These are phyloP conservation scores for Alternaria brassicae DNA, from an alignment of 2,329 filamentous ascomycete genomes.

Conservation along the genomic window DNA sequence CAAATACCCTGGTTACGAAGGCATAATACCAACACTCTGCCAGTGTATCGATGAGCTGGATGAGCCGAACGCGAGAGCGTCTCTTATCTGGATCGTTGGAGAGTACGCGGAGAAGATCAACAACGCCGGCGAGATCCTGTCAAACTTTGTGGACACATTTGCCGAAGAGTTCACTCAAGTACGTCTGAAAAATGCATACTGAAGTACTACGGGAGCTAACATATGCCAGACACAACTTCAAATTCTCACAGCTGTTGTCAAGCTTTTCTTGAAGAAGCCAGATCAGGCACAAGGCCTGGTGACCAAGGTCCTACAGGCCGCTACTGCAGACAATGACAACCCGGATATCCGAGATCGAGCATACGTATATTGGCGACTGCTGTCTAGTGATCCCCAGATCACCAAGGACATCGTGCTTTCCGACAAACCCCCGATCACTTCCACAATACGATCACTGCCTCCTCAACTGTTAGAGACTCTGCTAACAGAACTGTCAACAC, in stretches of 20 bases:
- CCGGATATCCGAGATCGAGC: conserved; percentile 96
- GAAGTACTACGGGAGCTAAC: conserved; percentile 39
- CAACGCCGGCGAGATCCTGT: conserved; percentile 94
- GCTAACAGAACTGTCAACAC: conserved; percentile 88
- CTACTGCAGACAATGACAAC: conserved; percentile 95
- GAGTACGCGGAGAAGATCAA: conserved; percentile 99
- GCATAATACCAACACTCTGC: conserved; percentile 95
- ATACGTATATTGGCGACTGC: conserved; percentile 96
- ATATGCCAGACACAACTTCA: conserved; percentile 84
- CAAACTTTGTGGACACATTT: conserved; percentile 91
- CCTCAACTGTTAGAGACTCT: conserved; percentile 84
- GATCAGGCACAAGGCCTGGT: conserved; percentile 89
- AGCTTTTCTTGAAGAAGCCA: conserved; percentile 96
- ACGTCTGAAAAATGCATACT: conserved; percentile 38
- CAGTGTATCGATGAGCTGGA: conserved; percentile 97
- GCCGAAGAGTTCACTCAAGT: conserved; percentile 96
- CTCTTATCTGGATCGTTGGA: conserved; percentile 97
- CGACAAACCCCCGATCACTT: conserved; percentile 90
- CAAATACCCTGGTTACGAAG: conserved; percentile 97
- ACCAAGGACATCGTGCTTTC: conserved; percentile 94
- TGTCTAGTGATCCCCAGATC: conserved; percentile 89
- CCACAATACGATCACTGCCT: conserved; percentile 90
- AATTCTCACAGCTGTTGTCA: conserved; percentile 95
- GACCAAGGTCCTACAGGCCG: conserved; percentile 90
- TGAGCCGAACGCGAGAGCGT: conserved; percentile 87